These are phyloP conservation scores for Geum urbanum DNA, from an alignment of 306 rosid species.

Conservation along the genomic window DNA sequence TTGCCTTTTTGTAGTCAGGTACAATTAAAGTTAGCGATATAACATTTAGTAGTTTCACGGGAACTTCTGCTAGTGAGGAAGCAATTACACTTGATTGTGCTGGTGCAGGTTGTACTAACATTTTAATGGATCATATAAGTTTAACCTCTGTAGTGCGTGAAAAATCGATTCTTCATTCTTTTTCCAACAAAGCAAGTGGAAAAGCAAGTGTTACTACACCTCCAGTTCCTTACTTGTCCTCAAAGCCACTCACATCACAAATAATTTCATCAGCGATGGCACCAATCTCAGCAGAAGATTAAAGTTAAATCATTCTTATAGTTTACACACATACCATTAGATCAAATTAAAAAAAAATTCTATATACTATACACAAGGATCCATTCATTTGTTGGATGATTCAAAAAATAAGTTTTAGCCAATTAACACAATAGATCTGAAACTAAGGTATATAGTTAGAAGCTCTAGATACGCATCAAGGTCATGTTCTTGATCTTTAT, in stretches of 20 bases:
- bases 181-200: neutral
- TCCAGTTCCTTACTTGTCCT: neutral
- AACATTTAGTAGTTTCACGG: constrained; percentile 2
- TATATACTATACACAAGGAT: too few species aligned
- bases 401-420: too few species aligned
- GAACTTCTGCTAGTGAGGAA: constrained; percentile 5
- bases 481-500: too few species aligned
- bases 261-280: neutral
- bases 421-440: too few species aligned
- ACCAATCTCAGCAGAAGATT: neutral
- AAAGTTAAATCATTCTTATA: neutral
- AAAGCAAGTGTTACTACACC: neutral
- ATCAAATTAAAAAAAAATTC: too few species aligned
- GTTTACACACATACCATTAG: neutral
- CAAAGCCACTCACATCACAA: too few species aligned
- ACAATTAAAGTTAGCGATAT: neutral
- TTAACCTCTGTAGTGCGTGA: neutral
- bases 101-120: neutral
- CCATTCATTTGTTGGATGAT: too few species aligned
- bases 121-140: neutral
- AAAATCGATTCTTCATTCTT: neutral
- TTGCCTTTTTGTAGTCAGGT: neutral
- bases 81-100: constrained; percentile 20
- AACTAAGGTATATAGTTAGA: too few species aligned
- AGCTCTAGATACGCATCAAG: too few species aligned